Conservation (phyloP, 352 stramenopile genomes). For the Phytophthora europaea region DNA sequence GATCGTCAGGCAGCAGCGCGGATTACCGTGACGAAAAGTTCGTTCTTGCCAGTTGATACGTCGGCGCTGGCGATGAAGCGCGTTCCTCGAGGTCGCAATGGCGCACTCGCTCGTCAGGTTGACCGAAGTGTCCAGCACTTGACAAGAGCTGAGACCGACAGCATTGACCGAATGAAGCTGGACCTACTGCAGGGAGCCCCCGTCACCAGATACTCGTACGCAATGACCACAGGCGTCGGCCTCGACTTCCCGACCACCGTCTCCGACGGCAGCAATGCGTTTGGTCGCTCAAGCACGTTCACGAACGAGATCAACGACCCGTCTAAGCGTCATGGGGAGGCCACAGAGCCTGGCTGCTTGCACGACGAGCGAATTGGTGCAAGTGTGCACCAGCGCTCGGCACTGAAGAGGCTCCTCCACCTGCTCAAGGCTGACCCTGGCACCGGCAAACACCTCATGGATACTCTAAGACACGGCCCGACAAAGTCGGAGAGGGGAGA, state of each 20-base stretch:
- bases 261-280: slow-evolving; percentile 68
- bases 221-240: slow-evolving; percentile 61
- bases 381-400: slow-evolving; percentile 70
- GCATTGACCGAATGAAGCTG: slow-evolving; percentile 79
- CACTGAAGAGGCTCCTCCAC: slow-evolving; percentile 54
- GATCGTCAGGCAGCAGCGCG: slow-evolving; percentile 28
- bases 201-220: slow-evolving; percentile 80
- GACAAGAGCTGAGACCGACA: slow-evolving; percentile 74
- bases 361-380: slow-evolving; percentile 65
- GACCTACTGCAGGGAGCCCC: slow-evolving; percentile 50
- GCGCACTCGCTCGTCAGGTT: slow-evolving; percentile 47
- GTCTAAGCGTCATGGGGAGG: slow-evolving; percentile 74
- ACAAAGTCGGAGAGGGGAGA: slow-evolving; percentile 5
- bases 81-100: slow-evolving; percentile 67
- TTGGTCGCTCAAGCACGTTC: slow-evolving; percentile 75
- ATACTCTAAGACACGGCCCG: slow-evolving; percentile 21
- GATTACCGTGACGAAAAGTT: slow-evolving; percentile 46
- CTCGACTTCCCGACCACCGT: slow-evolving; percentile 63
- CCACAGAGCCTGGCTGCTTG: slow-evolving; percentile 62
- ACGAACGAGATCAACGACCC: slow-evolving; percentile 77
- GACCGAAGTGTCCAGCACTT: slow-evolving; percentile 67
- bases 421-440: slow-evolving; percentile 31
- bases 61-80: slow-evolving; percentile 42
- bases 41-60: slow-evolving; percentile 48
- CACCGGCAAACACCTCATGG: slow-evolving; percentile 37